Evolutionary conservation across 1,284 basidiomycete species (phyloP), one percentile per base, ranked within the genome.

Genomic region (Moesziomyces parantarcticus): DNA sequence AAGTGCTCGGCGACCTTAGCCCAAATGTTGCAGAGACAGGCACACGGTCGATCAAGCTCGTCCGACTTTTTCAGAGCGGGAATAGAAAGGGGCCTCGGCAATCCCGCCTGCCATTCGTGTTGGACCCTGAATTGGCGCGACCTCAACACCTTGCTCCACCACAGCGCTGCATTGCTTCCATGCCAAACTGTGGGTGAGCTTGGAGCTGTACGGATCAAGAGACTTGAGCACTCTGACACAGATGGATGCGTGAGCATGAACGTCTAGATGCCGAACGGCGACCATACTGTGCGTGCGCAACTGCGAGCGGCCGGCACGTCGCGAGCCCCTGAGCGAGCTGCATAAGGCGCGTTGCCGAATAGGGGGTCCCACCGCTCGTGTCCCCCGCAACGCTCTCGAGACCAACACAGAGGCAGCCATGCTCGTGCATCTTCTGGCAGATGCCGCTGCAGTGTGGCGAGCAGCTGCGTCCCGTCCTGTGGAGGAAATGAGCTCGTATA

Each of bases 291-390:
- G 11, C 36, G 36, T 39, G 36, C 16, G 4, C 36, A 18, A 39
- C 16, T 6, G 18, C 7, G 36, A 16, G 14, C 2, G 14, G 3
- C 18, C 14, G 36, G 36, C 36, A 39, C 29, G 42, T 50, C 45
- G 25, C 40, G 39, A 60, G 64, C 64, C 64, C 64, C 58, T 66
- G 53, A 60, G 50, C 41, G 47, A 56, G 44, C 40, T 60, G 64
- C 64, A 60, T 57, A 32, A 32, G 49, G 5, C 50, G 10, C 46
- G 22, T 44, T 41, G 29, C 45, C 45, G 48, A 34, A 60, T 66
- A 66, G 64, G 64, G 52, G 53, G n/a, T n/a, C 43, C 18, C 43
- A 21, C 21, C 21, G 13, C 11, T 32, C 29, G 10, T 5, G 29
- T 3, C 10, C 29, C 29, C 29, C 45, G 46, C 62, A 59, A 51